Conservation (phyloP, 78 protist genomes). For the Dictyostelium intermedium region DNA sequence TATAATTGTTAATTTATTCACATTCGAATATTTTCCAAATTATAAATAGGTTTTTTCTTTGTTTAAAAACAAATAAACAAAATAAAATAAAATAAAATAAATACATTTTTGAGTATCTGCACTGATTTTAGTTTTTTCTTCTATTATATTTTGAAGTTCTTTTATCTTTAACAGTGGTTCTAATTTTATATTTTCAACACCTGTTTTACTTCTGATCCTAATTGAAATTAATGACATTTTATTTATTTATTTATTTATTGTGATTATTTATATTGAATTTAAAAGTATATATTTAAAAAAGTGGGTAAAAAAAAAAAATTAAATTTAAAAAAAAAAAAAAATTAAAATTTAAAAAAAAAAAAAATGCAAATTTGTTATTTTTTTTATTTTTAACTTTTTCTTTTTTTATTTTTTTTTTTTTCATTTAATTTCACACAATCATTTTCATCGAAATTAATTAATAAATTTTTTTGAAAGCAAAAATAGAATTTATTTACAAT, state of each 20-base stretch:
- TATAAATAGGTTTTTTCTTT: too few relatives aligned
- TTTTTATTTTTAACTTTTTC: too few relatives aligned
- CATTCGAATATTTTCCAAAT: too few relatives aligned
- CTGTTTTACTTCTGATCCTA: conserved; percentile 57
- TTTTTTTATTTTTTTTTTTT: neutral
- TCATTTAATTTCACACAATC: too few relatives aligned
- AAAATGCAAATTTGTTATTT: neutral
- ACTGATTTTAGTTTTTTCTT: conserved; percentile 4
- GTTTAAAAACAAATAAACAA: too few relatives aligned
- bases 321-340: neutral
- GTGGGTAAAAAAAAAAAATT: neutral
- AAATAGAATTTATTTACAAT: too few relatives aligned
- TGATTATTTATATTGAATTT: too few relatives aligned
- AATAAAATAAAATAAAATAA: too few relatives aligned
- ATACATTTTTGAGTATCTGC: conserved; percentile 27
- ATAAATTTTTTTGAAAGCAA: too few relatives aligned
- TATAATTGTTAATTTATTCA: too few relatives aligned
- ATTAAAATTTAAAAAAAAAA: neutral
- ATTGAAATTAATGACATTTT: neutral
- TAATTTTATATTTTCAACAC: conserved; percentile 55
- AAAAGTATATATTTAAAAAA: neutral
- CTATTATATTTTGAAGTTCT: conserved; percentile 12
- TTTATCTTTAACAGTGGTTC: neutral
- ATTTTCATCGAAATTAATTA: too few relatives aligned
- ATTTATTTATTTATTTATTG: neutral